Evolutionary conservation across 2,329 filamentous ascomycete species (phyloP), one percentile per base, ranked within the genome.

Genomic region (Talaromyces sp.): DNA sequence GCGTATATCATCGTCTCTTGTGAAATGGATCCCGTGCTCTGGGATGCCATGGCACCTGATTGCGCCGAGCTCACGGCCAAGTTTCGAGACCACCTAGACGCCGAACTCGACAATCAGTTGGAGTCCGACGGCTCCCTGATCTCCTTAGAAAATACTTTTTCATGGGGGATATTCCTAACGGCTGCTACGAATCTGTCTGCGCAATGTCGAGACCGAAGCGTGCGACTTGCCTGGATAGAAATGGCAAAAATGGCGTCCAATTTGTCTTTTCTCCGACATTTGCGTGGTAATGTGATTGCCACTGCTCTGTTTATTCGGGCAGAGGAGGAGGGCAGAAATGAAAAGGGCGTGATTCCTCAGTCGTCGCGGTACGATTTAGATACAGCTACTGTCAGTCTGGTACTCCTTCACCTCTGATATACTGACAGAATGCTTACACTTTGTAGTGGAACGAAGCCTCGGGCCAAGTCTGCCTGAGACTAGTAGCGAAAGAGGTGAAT

Each of bases 121-220:
- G 40, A 28, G n/a, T 12, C 21, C 1, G 35, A 57, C 16, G 33
- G 54, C 54, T 57, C 35, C 12, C 40, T 57, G 33, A 57, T 57
- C 54, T 57, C 54, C 25, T 40, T 57, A 40, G 54, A 57, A 3
- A 40, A 31, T 25, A 57, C 54, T 57, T 57, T 33, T 40, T 16
- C 18, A 12, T 57, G 54, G 54, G 54, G 33, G 6, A 57, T 57
- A 16, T 57, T 57, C 35, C 33, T 57, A 25, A 40, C 54, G 28
- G 54, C 31, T 35, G 54, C 54, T 18, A 57, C 37, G 5, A 57
- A 57, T 11, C 8, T 57, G 6, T n/a, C 54, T 33, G 31, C 54
- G 12, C 9, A 23, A 33, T 57, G 54, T 12, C 54, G 54, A 12
- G 37, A 57, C 16, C 54, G 54, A 40, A 52, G 5, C 28, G 48